Percentiles rank a stretch among this genome's conserved stretches.
These are phyloP conservation scores for Aspergillus neotritici DNA, from an alignment of 2,329 filamentous ascomycete genomes.

Conservation along the genomic window DNA sequence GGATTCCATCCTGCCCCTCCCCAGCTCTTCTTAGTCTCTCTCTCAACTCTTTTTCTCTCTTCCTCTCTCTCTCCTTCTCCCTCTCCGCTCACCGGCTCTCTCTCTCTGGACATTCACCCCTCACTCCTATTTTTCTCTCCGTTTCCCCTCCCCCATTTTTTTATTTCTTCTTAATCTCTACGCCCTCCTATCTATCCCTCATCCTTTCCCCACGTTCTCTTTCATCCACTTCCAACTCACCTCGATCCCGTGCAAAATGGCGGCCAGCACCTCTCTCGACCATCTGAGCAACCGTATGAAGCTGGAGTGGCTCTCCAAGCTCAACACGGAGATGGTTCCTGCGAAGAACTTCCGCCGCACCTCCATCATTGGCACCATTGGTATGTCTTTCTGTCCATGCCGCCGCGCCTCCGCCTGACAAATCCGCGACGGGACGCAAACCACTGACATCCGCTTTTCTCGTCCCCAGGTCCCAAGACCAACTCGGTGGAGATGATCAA, in stretches of 20 bases:
- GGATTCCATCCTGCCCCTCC: conserved; percentile 24
- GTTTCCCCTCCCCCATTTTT: conserved; percentile 1
- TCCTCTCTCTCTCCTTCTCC: conserved; percentile 7
- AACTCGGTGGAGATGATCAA: conserved; percentile 98
- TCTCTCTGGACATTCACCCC: conserved; percentile 1
- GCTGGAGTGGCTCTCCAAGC: conserved; percentile 65
- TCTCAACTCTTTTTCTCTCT: conserved; percentile 11
- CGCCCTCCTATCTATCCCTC: conserved; percentile 5
- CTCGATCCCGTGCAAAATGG: conserved; percentile 43
- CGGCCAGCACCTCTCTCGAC: conserved; percentile 74
- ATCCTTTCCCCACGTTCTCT: conserved; percentile 4
- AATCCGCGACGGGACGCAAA: too few relatives aligned
- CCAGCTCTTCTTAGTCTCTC: conserved; percentile 16
- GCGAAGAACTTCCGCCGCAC: conserved; percentile 89
- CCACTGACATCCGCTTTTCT: conserved; percentile 19
- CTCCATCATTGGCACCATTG: conserved; percentile 98
- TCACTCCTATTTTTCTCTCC: conserved; percentile 12
- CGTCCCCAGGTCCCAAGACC: conserved; percentile 77
- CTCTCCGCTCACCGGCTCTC: conserved; percentile 2
- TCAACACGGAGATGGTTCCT: conserved; percentile 85
- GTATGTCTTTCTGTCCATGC: conserved; percentile 38
- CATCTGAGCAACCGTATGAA: conserved; percentile 74
- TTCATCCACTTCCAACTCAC: conserved; percentile 7
- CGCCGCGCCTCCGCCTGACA: too few relatives aligned
- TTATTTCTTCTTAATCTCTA: conserved; percentile 1